phyloP scores from a whole-genome alignment of 108 stramenopile species.

The Cylindrotheca fusiformis region DNA sequence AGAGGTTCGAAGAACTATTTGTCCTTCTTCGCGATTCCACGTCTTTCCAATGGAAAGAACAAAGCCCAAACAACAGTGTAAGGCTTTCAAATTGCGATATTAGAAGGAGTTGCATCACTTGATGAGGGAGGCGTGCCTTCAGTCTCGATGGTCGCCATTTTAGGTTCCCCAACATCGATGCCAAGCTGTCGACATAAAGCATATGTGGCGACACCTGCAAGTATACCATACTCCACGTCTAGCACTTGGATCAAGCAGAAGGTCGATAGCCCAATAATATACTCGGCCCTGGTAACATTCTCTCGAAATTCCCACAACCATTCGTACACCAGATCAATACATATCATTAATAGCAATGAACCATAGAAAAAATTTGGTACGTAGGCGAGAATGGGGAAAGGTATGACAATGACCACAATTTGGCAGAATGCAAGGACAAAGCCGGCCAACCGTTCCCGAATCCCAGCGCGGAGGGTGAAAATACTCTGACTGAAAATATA shows the following conservation, averaged over 20 bases:
- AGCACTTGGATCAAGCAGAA: constrained; percentile 79
- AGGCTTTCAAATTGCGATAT: no score
- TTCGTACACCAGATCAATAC: constrained; percentile 90
- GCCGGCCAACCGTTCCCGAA: constrained; percentile 78
- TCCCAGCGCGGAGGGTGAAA: constrained; percentile 91
- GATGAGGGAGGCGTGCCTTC: no score
- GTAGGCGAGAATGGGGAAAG: constrained; percentile 78
- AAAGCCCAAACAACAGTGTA: no score
- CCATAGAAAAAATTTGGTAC: constrained; percentile 96
- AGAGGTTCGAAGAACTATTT: no score
- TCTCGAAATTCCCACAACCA: constrained; percentile 90
- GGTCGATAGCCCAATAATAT: constrained; percentile 74
- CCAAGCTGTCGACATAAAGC: constrained; percentile 22
- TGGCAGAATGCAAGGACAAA: constrained; percentile 63
- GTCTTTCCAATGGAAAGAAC: no score
- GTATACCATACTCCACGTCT: constrained; percentile 88
- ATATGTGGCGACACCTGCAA: constrained; percentile 66
- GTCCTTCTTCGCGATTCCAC: no score
- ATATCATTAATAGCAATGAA: constrained; percentile 86
- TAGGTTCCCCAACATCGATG: constrained; percentile 22
- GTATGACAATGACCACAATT: constrained; percentile 61
- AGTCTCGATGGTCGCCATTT: constrained; percentile 10
- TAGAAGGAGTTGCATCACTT: no score
- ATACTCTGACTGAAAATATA: constrained; percentile 98
- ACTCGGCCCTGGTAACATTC: constrained; percentile 78